phyloP scores from a whole-genome alignment of 148 eudicot genomes.

The Mesembryanthemum crystallinum region DNA sequence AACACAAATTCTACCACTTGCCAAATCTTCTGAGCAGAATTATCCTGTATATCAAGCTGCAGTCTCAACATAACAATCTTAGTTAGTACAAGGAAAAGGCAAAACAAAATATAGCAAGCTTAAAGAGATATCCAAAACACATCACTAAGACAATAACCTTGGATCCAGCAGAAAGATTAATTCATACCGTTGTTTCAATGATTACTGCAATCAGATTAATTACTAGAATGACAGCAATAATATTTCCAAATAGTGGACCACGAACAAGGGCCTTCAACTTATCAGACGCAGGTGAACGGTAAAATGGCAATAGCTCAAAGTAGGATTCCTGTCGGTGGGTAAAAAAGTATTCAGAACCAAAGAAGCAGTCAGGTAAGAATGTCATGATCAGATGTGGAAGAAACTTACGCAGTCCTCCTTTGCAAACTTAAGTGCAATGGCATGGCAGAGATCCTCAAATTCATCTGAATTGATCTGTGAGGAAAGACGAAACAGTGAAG shows the following conservation, averaged over 20 bases:
- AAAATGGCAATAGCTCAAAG: conserved; percentile 59
- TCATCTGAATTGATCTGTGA: conserved; percentile 76
- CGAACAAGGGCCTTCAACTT: conserved; percentile 65
- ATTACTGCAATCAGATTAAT: conserved; percentile 79
- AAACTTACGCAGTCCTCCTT: conserved; percentile 77
- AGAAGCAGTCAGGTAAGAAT: conserved; percentile 15
- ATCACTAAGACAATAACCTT: not conserved
- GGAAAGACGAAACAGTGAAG: not conserved
- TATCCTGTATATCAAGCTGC: conserved; percentile 88
- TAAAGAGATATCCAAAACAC: not conserved
- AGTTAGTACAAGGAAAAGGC: not conserved
- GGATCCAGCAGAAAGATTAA: not conserved
- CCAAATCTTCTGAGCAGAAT: conserved; percentile 73
- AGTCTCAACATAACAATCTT: conserved; percentile 18
- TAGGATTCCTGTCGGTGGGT: conserved; percentile 52
- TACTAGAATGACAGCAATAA: conserved; percentile 60
- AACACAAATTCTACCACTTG: conserved; percentile 83
- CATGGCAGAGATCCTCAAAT: conserved; percentile 91
- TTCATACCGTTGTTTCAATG: conserved; percentile 82
- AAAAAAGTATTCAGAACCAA: conserved; percentile 19
- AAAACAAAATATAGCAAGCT: not conserved
- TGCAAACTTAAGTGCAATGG: conserved; percentile 80
- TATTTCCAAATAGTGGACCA: conserved; percentile 55
- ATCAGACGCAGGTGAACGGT: conserved; percentile 55
- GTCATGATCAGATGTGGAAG: not conserved